A percentile compares a stretch with the other conserved stretches of the same genome.
Conservation (phyloP, 768 basidiomycete genomes). For the Tylopilus cervinicoccineus region DNA sequence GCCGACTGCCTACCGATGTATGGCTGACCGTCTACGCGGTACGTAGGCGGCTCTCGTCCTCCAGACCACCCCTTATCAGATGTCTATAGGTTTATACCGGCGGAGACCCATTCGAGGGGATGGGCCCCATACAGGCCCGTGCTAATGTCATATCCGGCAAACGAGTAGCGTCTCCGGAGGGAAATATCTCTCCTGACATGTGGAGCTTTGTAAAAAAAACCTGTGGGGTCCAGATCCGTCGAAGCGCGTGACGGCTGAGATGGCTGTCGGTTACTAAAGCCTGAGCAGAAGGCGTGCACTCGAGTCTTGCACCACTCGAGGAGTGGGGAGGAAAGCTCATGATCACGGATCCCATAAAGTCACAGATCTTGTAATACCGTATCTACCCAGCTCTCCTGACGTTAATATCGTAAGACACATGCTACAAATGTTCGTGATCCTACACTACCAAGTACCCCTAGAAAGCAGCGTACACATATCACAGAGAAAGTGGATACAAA, state of each 20-base stretch:
- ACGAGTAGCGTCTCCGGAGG: conserved; percentile 15
- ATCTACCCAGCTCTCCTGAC: too few relatives aligned
- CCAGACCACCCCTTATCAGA: not conserved
- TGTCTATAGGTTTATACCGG: conserved; percentile 16
- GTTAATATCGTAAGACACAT: too few relatives aligned
- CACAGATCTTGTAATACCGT: too few relatives aligned
- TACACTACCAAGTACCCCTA: not conserved
- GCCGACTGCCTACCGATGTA: conserved; percentile 35
- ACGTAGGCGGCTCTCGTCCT: not conserved
- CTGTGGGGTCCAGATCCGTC: conserved; percentile 21
- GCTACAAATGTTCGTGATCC: too few relatives aligned
- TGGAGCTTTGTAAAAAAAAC: conserved; percentile 29
- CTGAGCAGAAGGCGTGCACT: conserved; percentile 2
- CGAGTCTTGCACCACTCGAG: conserved; percentile 5
- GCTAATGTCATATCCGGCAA: not conserved
- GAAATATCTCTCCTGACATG: conserved; percentile 19
- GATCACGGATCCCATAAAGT: not conserved
- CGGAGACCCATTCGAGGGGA: conserved; percentile 6
- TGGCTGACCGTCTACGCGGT: conserved; percentile 40
- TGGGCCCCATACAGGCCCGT: not conserved
- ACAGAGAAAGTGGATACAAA: too few relatives aligned
- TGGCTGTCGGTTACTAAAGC: conserved; percentile 19
- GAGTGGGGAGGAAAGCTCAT: conserved; percentile 12
- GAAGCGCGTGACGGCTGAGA: conserved; percentile 22
- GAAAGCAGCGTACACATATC: not conserved